Percentiles rank a stretch among this genome's conserved stretches.
phyloP scores from a whole-genome alignment of 169 alveolate species.

The Plasmodium inui region DNA sequence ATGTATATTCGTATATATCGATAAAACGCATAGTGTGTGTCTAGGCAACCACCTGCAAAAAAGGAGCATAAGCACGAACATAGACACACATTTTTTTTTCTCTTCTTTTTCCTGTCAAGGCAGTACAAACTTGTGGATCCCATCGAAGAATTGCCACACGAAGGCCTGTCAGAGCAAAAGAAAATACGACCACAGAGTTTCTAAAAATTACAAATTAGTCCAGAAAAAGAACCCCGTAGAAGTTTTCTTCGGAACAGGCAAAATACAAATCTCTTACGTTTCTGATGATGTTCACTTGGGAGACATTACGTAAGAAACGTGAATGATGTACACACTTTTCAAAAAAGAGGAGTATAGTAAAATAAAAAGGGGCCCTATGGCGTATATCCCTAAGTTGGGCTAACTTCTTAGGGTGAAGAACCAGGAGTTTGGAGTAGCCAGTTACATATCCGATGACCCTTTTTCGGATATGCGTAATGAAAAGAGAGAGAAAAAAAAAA shows the following conservation, averaged over 20 bases:
- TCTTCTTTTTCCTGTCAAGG: slow-evolving; percentile 44
- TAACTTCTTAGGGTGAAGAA: slow-evolving; percentile 48
- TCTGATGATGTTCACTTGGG: slow-evolving; percentile 70
- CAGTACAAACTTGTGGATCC: slow-evolving; percentile 88
- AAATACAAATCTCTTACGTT: slow-evolving; percentile 64
- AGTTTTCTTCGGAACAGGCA: slow-evolving; percentile 67
- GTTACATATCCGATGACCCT: slow-evolving; percentile 75
- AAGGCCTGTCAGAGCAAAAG: slow-evolving; percentile 74
- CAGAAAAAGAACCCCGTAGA: slow-evolving; percentile 38
- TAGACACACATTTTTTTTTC: neutral
- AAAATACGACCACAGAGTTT: slow-evolving; percentile 66
- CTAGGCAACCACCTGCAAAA: neutral
- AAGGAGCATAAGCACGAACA: neutral
- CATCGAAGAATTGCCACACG: slow-evolving; percentile 78
- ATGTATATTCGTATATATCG: neutral
- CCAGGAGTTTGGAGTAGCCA: slow-evolving; percentile 75
- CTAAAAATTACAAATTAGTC: slow-evolving; percentile 57
- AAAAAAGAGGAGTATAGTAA: neutral
- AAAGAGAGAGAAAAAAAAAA: neutral
- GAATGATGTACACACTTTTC: neutral
- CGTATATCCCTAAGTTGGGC: neutral
- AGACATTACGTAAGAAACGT: slow-evolving; percentile 34
- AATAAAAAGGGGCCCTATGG: neutral
- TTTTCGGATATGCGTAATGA: slow-evolving; percentile 71
- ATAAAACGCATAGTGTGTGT: neutral